phyloP scores from a whole-genome alignment of 2,329 filamentous ascomycete genomes.

The Penicillium sp. region DNA sequence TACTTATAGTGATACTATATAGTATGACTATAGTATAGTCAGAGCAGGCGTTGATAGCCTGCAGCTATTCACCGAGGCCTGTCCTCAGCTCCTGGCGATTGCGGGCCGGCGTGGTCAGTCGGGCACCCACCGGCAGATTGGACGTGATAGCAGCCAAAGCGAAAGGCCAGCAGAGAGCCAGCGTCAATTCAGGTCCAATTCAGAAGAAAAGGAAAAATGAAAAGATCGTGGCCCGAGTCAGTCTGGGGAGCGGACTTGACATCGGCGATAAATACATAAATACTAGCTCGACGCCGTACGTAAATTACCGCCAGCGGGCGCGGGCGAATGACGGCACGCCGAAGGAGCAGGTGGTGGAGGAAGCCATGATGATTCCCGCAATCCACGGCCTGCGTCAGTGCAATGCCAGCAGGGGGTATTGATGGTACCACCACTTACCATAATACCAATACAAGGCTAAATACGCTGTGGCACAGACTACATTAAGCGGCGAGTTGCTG shows the following conservation, averaged over 20 bases:
- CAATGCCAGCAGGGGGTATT: background rate
- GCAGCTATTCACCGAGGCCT: background rate
- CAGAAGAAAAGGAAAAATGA: background rate
- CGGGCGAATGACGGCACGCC: slow-evolving; percentile 14
- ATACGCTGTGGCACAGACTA: background rate
- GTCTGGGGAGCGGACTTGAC: background rate
- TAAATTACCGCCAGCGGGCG: background rate
- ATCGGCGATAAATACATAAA: background rate
- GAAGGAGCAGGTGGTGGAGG: slow-evolving; percentile 14
- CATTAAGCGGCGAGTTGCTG: background rate
- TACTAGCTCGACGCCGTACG: background rate
- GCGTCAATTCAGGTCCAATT: background rate
- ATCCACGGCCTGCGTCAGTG: background rate
- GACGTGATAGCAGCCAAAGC: background rate
- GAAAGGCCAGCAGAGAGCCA: background rate
- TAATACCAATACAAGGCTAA: background rate
- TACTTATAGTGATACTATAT: background rate
- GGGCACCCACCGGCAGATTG: background rate
- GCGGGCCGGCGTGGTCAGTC: background rate
- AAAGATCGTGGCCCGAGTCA: background rate
- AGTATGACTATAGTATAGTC: background rate
- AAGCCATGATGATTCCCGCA: slow-evolving; percentile 10
- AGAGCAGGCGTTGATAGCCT: background rate
- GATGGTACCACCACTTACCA: background rate
- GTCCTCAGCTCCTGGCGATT: background rate